Evolutionary conservation across 331 rosid genomes (phyloP).

Genomic region (Malus hybrid): DNA sequence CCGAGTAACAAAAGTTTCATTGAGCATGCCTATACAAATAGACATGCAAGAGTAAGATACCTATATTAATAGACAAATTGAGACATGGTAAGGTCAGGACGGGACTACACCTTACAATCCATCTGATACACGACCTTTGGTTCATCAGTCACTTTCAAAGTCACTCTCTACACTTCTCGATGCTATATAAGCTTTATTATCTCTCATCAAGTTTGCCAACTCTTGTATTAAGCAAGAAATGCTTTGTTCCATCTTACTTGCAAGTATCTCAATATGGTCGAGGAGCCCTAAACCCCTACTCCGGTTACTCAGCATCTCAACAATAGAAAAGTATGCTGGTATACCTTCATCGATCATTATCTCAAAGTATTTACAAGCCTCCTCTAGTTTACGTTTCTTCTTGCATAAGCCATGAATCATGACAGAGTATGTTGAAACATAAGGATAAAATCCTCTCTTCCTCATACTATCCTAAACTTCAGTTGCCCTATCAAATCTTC

Average conservation of each 20-base stretch:
- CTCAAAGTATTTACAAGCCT: conserved; percentile 78
- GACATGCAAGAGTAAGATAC: not conserved
- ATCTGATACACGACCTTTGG: not conserved
- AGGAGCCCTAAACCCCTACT: conserved; percentile 53
- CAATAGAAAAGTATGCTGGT: conserved; percentile 63
- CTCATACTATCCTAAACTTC: conserved; percentile 74
- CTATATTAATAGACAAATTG: not conserved
- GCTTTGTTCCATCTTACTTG: conserved; percentile 63
- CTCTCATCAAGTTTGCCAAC: conserved; percentile 42
- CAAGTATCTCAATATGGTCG: conserved; percentile 54
- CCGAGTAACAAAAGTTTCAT: not conserved
- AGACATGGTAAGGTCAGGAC: not conserved
- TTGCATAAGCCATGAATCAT: conserved; percentile 74
- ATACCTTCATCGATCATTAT: conserved; percentile 85
- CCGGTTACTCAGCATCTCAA: conserved; percentile 58
- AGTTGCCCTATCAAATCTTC: conserved; percentile 67
- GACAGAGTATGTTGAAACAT: conserved; percentile 75
- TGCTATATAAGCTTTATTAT: conserved; percentile 20
- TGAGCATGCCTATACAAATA: too few species aligned
- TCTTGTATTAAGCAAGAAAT: conserved; percentile 61
- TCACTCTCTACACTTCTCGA: conserved; percentile 33
- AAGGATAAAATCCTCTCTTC: conserved; percentile 50
- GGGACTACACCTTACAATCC: not conserved
- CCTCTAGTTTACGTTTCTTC: conserved; percentile 74
- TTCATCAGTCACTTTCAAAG: conserved; percentile 47